phyloP scores from a whole-genome alignment of 2,329 filamentous ascomycete species.

The Cladophialophora bantiana region DNA sequence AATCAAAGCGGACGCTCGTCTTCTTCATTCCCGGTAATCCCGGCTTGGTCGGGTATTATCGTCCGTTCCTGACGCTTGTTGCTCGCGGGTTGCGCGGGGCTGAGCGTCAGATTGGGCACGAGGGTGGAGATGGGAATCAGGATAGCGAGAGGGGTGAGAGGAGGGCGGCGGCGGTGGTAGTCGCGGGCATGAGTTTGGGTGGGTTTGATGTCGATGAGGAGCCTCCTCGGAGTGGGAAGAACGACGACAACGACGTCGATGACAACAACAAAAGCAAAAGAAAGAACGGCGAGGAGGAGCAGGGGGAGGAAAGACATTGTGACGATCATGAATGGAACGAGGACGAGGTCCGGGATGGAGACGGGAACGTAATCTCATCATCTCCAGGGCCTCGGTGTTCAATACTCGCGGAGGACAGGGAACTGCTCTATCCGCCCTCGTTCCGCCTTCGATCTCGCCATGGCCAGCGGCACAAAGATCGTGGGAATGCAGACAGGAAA shows the following conservation, averaged over 20 bases:
- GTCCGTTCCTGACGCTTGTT: slow-evolving; percentile 52
- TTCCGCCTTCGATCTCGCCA: background rate
- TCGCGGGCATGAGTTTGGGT: slow-evolving; percentile 36
- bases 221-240: background rate
- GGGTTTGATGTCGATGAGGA: slow-evolving; percentile 34
- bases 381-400: background rate
- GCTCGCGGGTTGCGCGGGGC: slow-evolving; percentile 26
- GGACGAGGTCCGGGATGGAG: slow-evolving; percentile 31
- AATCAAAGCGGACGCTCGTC: slow-evolving; percentile 35
- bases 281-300: background rate
- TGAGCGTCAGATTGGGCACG: background rate
- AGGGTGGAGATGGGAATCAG: background rate
- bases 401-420: slow-evolving; percentile 4
- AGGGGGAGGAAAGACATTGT: slow-evolving; percentile 31
- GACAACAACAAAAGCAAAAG: background rate
- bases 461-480: background rate
- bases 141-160: background rate
- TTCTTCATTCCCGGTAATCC: slow-evolving; percentile 61
- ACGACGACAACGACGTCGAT: background rate
- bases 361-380: background rate
- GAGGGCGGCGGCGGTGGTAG: slow-evolving; percentile 8
- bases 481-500: background rate
- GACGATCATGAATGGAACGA: slow-evolving; percentile 30
- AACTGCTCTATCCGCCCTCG: slow-evolving; percentile 22
- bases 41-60: slow-evolving; percentile 58